Base-by-base conservation (phyloP, 2,329 filamentous ascomycete species). In the Aspergillus vadensis region DNA sequence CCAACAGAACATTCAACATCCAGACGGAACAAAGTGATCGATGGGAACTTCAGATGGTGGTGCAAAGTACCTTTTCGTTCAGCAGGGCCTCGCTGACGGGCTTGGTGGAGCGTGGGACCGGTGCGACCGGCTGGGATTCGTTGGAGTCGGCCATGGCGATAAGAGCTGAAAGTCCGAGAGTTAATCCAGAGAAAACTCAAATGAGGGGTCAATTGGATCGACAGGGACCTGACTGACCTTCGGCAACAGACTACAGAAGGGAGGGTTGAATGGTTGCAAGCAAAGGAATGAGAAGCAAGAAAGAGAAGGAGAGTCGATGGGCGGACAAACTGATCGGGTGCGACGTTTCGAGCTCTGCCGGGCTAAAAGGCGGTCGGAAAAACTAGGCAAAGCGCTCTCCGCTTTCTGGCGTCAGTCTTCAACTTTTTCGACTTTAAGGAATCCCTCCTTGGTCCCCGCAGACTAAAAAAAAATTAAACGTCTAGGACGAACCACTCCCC, bases 61-160 rank as follows among this genome's bases (percentile, higher is more conserved):
- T n/a, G 15, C 9, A 44, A 17, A 14, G 54, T 88, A 97, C 95
- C 92, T 99, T 99, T 83, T 99, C 95, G 81, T 98, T 98, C 76
- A 99, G 87, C 73, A 99, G 88, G 75, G 94, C 91, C 85, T 99
- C 95, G 85, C 94, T 98, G 81, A 97, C 90, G 66, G 95, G 94
- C 80, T 86, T 85, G 75, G 80, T 86, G 65, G 86, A 82, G 71
- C 91, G 87, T 78, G 89, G 85, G 76, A 90, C 85, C 66, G 86
- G 87, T 78, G 89, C 85, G 76, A 90, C 84, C 69, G 86, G 81
- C 75, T 76, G 79, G 75, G 83, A 81, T 81, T 81, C 78, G 65
- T 69, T 77, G 63, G 76, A 74, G 72, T 87, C 84, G 76, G 85
- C 82, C 85, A 88, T 87, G 75, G 74, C 75, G 74, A 65, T 63